phyloP scores from a whole-genome alignment of 2,329 filamentous ascomycete species.

The Colletotrichum noveboracense region DNA sequence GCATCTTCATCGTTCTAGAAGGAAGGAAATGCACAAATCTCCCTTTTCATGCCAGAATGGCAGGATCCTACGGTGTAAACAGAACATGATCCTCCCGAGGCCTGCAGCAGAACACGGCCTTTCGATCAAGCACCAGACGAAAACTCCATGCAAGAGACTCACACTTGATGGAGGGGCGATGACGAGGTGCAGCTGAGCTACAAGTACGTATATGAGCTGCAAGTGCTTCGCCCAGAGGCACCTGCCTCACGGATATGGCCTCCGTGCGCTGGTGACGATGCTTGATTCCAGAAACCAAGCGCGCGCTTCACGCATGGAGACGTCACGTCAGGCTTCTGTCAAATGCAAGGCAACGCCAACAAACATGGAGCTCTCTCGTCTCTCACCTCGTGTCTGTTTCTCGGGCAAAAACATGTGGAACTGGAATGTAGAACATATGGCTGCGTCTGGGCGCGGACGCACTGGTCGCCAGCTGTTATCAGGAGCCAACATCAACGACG shows the following conservation, averaged over 20 bases:
- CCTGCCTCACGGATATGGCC: not conserved
- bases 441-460: not conserved
- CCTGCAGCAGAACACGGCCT: not conserved
- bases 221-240: not conserved
- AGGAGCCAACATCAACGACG: not conserved
- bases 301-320: not conserved
- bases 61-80: not conserved
- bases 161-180: not conserved
- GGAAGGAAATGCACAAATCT: not conserved
- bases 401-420: not conserved
- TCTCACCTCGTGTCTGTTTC: not conserved
- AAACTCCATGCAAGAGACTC: not conserved
- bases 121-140: not conserved
- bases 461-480: constrained; percentile 11
- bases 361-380: not conserved
- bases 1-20: not conserved
- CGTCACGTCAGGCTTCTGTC: not conserved
- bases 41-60: not conserved
- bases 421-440: not conserved
- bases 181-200: not conserved
- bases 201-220: not conserved
- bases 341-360: not conserved
- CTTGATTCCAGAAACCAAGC: not conserved
- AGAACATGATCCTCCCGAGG: not conserved
- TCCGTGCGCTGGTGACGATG: not conserved